A percentile compares a stretch with the other conserved stretches of the same genome.
phyloP scores from a whole-genome alignment of 2,329 filamentous ascomycete species.

The Mycosphaerella sp. region DNA sequence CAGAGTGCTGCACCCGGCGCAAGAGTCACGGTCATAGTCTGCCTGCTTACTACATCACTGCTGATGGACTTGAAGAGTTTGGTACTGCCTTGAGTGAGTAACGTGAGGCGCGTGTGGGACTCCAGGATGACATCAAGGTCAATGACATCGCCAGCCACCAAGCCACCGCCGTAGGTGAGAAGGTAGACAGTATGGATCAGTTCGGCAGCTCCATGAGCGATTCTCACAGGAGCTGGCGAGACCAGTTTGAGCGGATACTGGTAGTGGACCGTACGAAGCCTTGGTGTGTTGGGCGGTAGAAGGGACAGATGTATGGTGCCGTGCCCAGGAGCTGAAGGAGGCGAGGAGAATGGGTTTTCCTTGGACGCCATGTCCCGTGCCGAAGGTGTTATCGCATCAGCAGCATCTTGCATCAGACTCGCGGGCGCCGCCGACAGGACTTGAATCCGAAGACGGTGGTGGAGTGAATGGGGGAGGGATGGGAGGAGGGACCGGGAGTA shows the following conservation, averaged over 20 bases:
- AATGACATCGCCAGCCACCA: conserved; percentile 81
- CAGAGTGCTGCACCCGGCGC: conserved; percentile 47
- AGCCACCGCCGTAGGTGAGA: conserved; percentile 87
- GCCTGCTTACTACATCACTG: conserved; percentile 34
- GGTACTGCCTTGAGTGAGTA: conserved; percentile 68
- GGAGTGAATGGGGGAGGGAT: neutral
- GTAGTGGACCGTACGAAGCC: conserved; percentile 69
- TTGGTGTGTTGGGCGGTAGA: conserved; percentile 64
- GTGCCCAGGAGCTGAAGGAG: conserved; percentile 66
- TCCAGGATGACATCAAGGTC: conserved; percentile 63
- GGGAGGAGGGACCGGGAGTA: no score
- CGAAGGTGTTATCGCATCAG: neutral
- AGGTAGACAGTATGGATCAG: conserved; percentile 76
- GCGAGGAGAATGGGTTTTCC: conserved; percentile 63
- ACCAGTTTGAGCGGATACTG: conserved; percentile 95
- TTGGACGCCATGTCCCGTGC: conserved; percentile 34
- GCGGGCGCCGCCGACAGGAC: neutral
- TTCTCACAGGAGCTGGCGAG: conserved; percentile 61
- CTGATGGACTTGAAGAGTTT: conserved; percentile 83
- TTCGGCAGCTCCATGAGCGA: conserved; percentile 31
- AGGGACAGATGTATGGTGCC: conserved; percentile 69
- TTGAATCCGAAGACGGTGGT: neutral
- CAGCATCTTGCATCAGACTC: neutral
- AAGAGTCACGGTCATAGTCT: conserved; percentile 43
- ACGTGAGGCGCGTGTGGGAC: conserved; percentile 56